Base-by-base conservation (phyloP, 2,329 filamentous ascomycete species). In the Paraphaeosphaeria minitans region DNA sequence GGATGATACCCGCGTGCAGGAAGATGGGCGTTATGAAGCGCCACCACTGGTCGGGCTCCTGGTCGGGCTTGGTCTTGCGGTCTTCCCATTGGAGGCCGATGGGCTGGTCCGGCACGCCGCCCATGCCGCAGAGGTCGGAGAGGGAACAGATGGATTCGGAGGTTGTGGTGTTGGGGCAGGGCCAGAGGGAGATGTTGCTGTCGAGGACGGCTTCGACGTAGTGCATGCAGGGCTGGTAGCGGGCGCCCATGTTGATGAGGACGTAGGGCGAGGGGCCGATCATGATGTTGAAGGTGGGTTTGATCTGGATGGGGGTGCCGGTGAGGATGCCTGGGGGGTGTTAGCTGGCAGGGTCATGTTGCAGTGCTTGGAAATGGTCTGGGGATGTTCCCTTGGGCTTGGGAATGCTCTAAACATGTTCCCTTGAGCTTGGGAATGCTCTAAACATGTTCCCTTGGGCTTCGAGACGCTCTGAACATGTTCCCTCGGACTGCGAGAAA, bases 21-120 rank as follows among this genome's bases (percentile, higher is more conserved):
- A 99, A 99, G 61, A 99, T 97, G 41, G 95, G 94, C 1, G 89
- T 81, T 72, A 99, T 97, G 80, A 99, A 98, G 60, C 95, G 90
- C 79, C 86, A 99, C 95, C 95, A 99, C 76, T 99, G 95, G 73
- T 98, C 88, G 0, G 95, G 95, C 60, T 86, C 83, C 2, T 89
- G 81, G 1, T 87, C 79, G 10, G 76, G 74, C 59, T 88, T 82
- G 66, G 87, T 83, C 53, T 84, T 72, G 45, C 79, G 76, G 43
- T 81, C 80, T 27, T 74, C 74, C 19, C 75, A 67, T 2, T 81
- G 72, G 14, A 60, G 47, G 41, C 47, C 21, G 14, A 47, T 46
- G 37, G 51, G 51, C 9, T 91, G 90, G 63, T 93, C 85, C 0
- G 87, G 88, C 6, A 93, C 88, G 59, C 89, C 89, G 57, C 83